Base-by-base conservation (phyloP, 441 rosid species). In the Pelargonium myrrhifolium region DNA sequence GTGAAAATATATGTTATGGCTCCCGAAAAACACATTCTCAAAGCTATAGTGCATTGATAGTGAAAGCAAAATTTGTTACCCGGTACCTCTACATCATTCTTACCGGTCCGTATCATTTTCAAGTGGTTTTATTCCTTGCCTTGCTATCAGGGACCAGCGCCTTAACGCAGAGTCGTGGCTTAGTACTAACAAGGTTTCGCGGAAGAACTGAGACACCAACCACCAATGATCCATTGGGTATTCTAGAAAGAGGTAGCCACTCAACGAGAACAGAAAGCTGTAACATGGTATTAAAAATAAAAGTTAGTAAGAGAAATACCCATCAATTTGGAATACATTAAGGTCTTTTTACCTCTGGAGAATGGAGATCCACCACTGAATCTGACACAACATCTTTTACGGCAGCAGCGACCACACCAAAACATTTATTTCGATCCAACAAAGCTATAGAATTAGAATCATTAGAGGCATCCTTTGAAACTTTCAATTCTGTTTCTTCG, bases 241-340 rank as follows among this genome's bases (percentile, higher is more conserved):
- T 73, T 67, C 89, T 82, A 21, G 97, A 86, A 53, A 93, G 80
- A 3, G 98, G 98, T 70, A 93, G 84, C 76, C 90, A 77, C 78
- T 93, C 97, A 62, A 93, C 84, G 15, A 89, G 87, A 72, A 93
- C 72, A 70, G 88, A 82, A 24, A 93, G 74, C 97, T 90, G 97
- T 62, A 69, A 18, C 20, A 0, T 17, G 22, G 2, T 9, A 18
- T 17, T 18, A 17, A 18, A 2, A 72, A 67, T 18, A 68, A 37
- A n/a, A 40, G 58, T 59, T 4, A 15, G 21, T 53, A 8, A 53
- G 20, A 6, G 24, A 53, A 53, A 53, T 53, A 9, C 20, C 22
- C 12, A 12, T 14, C 12, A 14, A 2, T 45, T 45, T 45, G 60
- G 18, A 53, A 18, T 51, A 51, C 56, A 51, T n/a, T 17, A 21